Conservation (phyloP, 441 rosid species). For the Adansonia gregorii region DNA sequence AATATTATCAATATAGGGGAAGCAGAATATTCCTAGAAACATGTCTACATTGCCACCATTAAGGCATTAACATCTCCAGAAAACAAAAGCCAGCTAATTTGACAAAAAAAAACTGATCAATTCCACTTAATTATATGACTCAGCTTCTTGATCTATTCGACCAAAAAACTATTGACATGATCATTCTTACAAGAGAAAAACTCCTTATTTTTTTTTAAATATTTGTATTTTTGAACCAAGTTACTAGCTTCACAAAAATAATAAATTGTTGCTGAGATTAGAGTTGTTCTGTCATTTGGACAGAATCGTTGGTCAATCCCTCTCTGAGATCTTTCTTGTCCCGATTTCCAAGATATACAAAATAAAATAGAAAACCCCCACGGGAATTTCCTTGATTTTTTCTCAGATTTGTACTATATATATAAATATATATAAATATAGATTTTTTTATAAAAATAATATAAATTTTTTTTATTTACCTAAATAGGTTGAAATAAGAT, state of each 20-base stretch:
- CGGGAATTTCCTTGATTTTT: neutral
- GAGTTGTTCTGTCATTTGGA: neutral
- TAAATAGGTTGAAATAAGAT: too few relatives aligned
- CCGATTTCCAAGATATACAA: too few relatives aligned
- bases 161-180: constrained; percentile 18
- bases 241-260: neutral
- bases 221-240: neutral
- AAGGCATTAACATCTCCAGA: constrained; percentile 17
- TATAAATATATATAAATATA: too few relatives aligned
- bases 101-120: neutral
- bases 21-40: constrained; percentile 22
- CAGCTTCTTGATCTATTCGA: neutral
- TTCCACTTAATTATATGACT: neutral
- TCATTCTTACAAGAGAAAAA: neutral
- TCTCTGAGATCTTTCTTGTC: neutral
- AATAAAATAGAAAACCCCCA: neutral
- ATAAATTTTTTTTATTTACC: too few relatives aligned
- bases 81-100: neutral
- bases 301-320: constrained; percentile 11
- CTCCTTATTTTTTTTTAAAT: too few relatives aligned
- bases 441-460: too few relatives aligned
- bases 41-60: neutral
- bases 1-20: neutral
- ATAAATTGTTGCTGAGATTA: neutral
- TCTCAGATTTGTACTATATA: too few relatives aligned